Base-by-base conservation (phyloP, 108 stramenopile species). In the Cyclotella atomus region DNA sequence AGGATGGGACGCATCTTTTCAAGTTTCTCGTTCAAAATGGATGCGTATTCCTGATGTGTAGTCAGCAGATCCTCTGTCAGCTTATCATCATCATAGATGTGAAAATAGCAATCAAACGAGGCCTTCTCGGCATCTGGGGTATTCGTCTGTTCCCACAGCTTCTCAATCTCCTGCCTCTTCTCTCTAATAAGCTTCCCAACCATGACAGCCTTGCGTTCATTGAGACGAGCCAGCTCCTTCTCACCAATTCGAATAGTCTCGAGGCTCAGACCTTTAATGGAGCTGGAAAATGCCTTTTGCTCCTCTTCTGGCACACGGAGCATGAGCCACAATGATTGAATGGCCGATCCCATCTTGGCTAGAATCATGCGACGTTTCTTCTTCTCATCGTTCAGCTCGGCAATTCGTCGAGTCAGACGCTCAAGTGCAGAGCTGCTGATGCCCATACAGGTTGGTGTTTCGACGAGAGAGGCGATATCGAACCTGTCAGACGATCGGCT, bases 291-390 rank as follows among this genome's bases (percentile, higher is more conserved):
- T 36, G 83, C 80, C 45, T 67, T 70, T 76, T 96, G 97, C 46
- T 93, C 95, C 38, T 95, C 95, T 47, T 87, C 73, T 2, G 92
- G 81, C 34, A 97, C 82, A 21, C 86, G 84, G 7, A 97, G 84
- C 81, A 95, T 95, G 59, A 89, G 88, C 97, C 97, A 97, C n/a
- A 97, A 77, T 33, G 79, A 59, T 10, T 88, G 79, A 76, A 97
- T 97, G 52, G 87, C 83, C 12, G 69, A 77, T 17, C 97, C 97
- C 93, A 97, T 92, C 19, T 91, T 87, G 65, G 85, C 89, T 33
- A 97, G 87, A 75, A 81, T 67, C 5, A 64, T 46, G 35, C 91
- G 89, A 20, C 95, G 68, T 32, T 85, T 71, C 8, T 70, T 59
- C 55, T 93, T 96, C 76, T 96, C 95, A 0, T 66, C 82, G 50